phyloP scores from a whole-genome alignment of 768 basidiomycete genomes.

The Rickenella mellea region DNA sequence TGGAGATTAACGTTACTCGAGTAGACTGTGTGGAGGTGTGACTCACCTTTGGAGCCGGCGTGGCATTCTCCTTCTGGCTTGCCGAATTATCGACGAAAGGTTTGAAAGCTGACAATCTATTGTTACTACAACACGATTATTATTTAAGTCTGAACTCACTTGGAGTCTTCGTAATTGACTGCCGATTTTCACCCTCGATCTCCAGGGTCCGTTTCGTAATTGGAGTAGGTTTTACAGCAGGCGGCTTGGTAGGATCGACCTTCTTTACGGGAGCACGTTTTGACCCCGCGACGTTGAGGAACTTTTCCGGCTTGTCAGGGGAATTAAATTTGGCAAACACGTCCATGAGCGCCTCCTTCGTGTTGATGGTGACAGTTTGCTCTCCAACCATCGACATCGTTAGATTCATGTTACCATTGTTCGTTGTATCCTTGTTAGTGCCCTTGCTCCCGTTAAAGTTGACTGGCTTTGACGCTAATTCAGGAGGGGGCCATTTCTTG shows the following conservation, averaged over 20 bases:
- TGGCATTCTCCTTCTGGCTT: constrained; percentile 32
- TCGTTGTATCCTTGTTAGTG: constrained; percentile 19
- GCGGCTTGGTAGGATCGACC: constrained; percentile 44
- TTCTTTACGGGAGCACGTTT: constrained; percentile 67
- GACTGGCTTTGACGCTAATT: constrained; percentile 23
- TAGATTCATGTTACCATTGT: constrained; percentile 24
- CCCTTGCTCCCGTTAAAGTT: constrained; percentile 49
- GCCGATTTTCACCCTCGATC: constrained; percentile 17
- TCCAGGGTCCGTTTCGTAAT: constrained; percentile 21
- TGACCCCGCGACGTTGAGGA: constrained; percentile 36
- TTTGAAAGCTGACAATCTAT: constrained; percentile 37
- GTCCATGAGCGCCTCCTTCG: constrained; percentile 88
- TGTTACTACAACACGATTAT: background rate
- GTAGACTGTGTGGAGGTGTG: no score
- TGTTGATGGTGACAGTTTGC: constrained; percentile 92
- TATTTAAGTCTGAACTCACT: constrained; percentile 18
- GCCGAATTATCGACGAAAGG: constrained; percentile 63
- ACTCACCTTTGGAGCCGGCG: constrained; percentile 32
- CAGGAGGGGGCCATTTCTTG: constrained; percentile 71
- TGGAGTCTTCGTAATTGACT: constrained; percentile 22
- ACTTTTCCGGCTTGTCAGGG: constrained; percentile 54
- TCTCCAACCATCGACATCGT: constrained; percentile 28
- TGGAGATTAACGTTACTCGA: no score
- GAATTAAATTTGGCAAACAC: constrained; percentile 97
- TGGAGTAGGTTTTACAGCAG: constrained; percentile 13